Percentiles rank a stretch among this genome's conserved stretches.
Evolutionary conservation across 306 rosid genomes (phyloP).

Genomic region (Lablab purpureus): DNA sequence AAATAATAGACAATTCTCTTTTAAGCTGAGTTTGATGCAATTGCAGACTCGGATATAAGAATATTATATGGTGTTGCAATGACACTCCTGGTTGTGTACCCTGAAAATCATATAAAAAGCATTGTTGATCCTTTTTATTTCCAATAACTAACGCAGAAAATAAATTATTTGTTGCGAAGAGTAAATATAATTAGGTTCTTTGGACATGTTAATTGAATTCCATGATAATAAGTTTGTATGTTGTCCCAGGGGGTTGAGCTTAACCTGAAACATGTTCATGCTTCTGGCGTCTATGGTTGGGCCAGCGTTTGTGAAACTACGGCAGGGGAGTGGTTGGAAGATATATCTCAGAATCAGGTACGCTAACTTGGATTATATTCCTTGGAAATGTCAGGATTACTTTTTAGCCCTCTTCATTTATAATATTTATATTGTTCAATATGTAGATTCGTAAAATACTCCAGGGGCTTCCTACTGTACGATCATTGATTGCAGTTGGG

Average conservation of each 20-base stretch:
- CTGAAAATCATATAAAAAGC: constrained; percentile 32
- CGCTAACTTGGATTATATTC: constrained; percentile 35
- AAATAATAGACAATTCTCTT: constrained; percentile 3
- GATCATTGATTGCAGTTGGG: constrained; percentile 83
- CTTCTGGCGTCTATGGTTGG: constrained; percentile 96
- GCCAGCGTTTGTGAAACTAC: constrained; percentile 85
- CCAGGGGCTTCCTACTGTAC: constrained; percentile 84
- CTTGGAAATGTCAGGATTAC: constrained; percentile 34
- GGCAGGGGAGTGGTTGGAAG: constrained; percentile 94
- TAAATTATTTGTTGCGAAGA: neutral
- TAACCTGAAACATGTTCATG: constrained; percentile 84
- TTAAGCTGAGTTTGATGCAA: constrained; percentile 20
- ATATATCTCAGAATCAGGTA: constrained; percentile 96
- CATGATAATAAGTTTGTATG: constrained; percentile 43
- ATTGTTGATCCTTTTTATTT: constrained; percentile 1
- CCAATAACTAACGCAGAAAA: neutral
- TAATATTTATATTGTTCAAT: constrained; percentile 10
- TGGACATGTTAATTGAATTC: constrained; percentile 33
- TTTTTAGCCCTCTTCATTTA: constrained; percentile 42
- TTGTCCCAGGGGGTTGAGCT: constrained; percentile 87
- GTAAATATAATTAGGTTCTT: constrained; percentile 22
- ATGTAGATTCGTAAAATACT: constrained; percentile 83
- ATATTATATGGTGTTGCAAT: neutral
- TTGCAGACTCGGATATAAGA: neutral
- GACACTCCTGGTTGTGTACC: constrained; percentile 22